Conservation (phyloP, 208 protist genomes). For the Dictyostelium gargantuum region DNA sequence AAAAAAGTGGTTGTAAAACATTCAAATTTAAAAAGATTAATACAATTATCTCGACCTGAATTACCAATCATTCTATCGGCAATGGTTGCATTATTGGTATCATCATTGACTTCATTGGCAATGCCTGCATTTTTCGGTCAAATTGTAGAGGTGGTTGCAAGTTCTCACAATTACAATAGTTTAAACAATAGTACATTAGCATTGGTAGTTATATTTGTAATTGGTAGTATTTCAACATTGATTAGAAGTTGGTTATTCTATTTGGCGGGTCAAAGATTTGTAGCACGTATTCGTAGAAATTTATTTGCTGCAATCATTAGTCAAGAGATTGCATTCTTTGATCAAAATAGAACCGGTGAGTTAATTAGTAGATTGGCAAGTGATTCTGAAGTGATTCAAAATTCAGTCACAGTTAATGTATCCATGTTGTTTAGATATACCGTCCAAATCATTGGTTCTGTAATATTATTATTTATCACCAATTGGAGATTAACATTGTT, state of each 20-base stretch:
- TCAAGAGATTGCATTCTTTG: constrained; percentile 86
- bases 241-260: constrained; percentile 15
- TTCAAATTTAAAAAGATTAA: constrained; percentile 20
- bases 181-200: constrained; percentile 13
- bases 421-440: constrained; percentile 71
- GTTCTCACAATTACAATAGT: background rate
- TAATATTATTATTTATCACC: constrained; percentile 76
- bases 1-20: background rate
- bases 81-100: constrained; percentile 51
- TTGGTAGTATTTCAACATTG: background rate
- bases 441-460: constrained; percentile 64
- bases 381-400: constrained; percentile 80
- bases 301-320: constrained; percentile 77
- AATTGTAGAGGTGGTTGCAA: constrained; percentile 24
- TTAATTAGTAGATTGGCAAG: constrained; percentile 74
- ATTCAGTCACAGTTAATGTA: constrained; percentile 79
- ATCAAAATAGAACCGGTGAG: constrained; percentile 81
- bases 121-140: constrained; percentile 51
- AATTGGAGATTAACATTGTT: constrained; percentile 76
- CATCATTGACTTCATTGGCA: background rate
- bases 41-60: constrained; percentile 29
- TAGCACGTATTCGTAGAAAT: constrained; percentile 68
- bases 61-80: constrained; percentile 16
- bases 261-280: constrained; percentile 71
- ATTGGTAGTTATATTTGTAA: constrained; percentile 7